Evolutionary conservation across 164 flowering plant genomes (phyloP).

Genomic region (Houttuynia cordata): DNA sequence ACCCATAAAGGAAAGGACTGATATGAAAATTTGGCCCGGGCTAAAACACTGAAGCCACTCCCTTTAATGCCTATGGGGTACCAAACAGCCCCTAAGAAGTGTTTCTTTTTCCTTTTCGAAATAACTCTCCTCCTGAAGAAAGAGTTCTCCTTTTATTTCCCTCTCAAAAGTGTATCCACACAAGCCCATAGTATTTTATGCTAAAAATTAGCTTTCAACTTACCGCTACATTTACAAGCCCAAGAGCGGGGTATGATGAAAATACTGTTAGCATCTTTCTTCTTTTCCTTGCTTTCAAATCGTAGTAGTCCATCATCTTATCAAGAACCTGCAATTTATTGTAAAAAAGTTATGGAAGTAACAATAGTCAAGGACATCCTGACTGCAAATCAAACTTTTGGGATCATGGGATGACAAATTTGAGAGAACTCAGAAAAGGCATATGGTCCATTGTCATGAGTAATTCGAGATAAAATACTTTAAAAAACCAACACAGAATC

Average conservation of each 20-base stretch:
- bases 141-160: too few species aligned
- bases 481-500: too few species aligned
- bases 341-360: not conserved
- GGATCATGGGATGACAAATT: not conserved
- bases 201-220: slow-evolving; percentile 18
- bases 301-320: slow-evolving; percentile 18
- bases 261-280: slow-evolving; percentile 27
- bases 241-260: slow-evolving; percentile 43
- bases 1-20: too few species aligned
- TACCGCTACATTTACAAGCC: slow-evolving; percentile 77
- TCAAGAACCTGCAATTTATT: slow-evolving; percentile 42
- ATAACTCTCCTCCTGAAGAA: too few species aligned
- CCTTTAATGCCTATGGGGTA: too few species aligned
- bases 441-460: not conserved
- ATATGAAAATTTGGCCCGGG: too few species aligned
- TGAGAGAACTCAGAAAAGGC: not conserved
- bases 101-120: too few species aligned
- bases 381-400: not conserved
- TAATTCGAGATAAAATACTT: not conserved
- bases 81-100: too few species aligned
- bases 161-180: too few species aligned
- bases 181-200: not conserved
- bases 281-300: slow-evolving; percentile 3
- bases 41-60: too few species aligned
- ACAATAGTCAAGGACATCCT: not conserved